Conservation (phyloP, 257 asterid species). For the Datura wrightii region DNA sequence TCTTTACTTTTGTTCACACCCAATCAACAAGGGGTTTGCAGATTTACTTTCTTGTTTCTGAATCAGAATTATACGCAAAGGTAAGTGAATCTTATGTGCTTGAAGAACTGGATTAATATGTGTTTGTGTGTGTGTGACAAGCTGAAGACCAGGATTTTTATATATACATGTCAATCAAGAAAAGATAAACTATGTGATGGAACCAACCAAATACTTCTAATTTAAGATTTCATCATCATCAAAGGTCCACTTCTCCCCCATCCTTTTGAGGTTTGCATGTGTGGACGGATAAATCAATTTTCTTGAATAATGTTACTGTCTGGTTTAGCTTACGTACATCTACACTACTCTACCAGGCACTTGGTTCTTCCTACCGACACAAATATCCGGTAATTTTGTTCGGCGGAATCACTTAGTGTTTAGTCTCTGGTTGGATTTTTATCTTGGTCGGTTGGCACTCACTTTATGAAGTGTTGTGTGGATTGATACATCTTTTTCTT, state of each 20-base stretch:
- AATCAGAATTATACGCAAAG: background rate
- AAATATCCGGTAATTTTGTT: background rate
- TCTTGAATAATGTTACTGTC: background rate
- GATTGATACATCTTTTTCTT: background rate
- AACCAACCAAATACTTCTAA: background rate
- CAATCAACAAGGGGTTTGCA: background rate
- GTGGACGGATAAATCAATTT: background rate
- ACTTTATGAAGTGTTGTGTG: background rate
- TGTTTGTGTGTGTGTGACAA: background rate
- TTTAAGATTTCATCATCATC: background rate
- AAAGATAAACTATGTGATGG: background rate
- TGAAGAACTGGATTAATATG: background rate
- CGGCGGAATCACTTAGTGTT: background rate
- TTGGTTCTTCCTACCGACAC: background rate
- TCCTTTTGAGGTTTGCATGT: background rate
- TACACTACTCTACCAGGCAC: background rate
- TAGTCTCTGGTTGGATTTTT: background rate
- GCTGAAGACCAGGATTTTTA: background rate
- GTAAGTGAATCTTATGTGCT: background rate
- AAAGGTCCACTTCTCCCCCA: background rate
- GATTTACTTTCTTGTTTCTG: constrained; percentile 22
- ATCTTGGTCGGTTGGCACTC: background rate
- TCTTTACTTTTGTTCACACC: background rate
- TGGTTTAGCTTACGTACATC: background rate
- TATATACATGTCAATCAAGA: background rate